Conservation (phyloP, 2,329 filamentous ascomycete species). For the Paraphoma sp. region DNA sequence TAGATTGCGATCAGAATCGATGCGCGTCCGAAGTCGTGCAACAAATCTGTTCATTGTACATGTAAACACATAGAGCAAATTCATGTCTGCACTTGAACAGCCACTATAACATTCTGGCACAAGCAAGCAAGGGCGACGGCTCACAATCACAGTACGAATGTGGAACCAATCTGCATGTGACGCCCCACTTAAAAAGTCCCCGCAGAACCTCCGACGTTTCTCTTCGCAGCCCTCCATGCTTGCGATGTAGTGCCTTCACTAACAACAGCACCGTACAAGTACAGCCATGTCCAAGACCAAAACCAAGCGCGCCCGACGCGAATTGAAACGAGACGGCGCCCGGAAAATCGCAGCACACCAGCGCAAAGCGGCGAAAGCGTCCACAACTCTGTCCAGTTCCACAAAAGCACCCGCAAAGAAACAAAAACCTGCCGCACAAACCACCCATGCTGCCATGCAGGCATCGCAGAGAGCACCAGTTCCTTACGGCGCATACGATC, state of each 20-base stretch:
- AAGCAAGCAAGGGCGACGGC: too few species aligned
- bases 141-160: too few species aligned
- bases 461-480: slow-evolving; percentile 60
- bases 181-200: slow-evolving; percentile 19
- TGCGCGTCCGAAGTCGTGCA: slow-evolving; percentile 23
- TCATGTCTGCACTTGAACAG: slow-evolving; percentile 19
- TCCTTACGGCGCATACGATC: slow-evolving; percentile 70
- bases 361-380: slow-evolving; percentile 29
- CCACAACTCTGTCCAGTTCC: slow-evolving; percentile 11
- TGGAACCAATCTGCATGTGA: not conserved
- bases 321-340: slow-evolving; percentile 41
- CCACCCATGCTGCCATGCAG: slow-evolving; percentile 14
- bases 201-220: slow-evolving; percentile 19
- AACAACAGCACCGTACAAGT: not conserved
- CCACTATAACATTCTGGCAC: not conserved
- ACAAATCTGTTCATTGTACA: slow-evolving; percentile 38
- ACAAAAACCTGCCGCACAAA: slow-evolving; percentile 7
- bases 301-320: slow-evolving; percentile 41
- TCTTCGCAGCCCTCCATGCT: too few species aligned
- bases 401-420: slow-evolving; percentile 17
- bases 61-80: slow-evolving; percentile 45
- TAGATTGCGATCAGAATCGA: slow-evolving; percentile 18
- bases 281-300: slow-evolving; percentile 44
- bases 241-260: too few species aligned
- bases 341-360: slow-evolving; percentile 36